phyloP scores from a whole-genome alignment of 495 filamentous ascomycete genomes.

The Terfezia boudieri region DNA sequence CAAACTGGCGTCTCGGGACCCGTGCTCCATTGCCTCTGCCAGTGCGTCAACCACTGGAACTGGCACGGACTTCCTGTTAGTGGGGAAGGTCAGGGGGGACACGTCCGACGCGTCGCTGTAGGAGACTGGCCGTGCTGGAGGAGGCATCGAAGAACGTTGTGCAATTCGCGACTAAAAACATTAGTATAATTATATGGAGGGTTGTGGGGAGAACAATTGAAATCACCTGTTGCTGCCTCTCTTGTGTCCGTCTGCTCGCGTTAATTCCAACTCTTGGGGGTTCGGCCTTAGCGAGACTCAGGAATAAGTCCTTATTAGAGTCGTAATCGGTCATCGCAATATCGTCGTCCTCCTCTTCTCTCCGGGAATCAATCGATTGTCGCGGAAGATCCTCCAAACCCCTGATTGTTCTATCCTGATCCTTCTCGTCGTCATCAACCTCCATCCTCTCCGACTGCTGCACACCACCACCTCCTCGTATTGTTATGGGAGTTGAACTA shows the following conservation, averaged over 20 bases:
- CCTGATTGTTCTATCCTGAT: conserved; percentile 20
- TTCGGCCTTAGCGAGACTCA: conserved; percentile 35
- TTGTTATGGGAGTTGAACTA: conserved; percentile 5
- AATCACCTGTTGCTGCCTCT: too few relatives aligned
- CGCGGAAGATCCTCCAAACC: conserved; percentile 14
- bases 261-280: background rate
- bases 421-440: conserved; percentile 15
- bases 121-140: background rate
- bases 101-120: conserved; percentile 1
- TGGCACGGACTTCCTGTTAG: background rate
- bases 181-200: too few relatives aligned
- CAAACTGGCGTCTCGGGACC: conserved; percentile 4
- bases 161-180: background rate
- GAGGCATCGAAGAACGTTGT: background rate
- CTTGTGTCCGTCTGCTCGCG: too few relatives aligned
- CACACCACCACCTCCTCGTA: background rate
- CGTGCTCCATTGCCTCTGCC: background rate
- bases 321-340: background rate
- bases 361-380: background rate
- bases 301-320: conserved; percentile 34
- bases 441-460: conserved; percentile 11
- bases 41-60: background rate
- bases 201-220: too few relatives aligned
- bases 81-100: background rate
- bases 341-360: background rate